Conservation (phyloP, 192 early-diverging fungal genomes). For the Entrophospora sp. region DNA sequence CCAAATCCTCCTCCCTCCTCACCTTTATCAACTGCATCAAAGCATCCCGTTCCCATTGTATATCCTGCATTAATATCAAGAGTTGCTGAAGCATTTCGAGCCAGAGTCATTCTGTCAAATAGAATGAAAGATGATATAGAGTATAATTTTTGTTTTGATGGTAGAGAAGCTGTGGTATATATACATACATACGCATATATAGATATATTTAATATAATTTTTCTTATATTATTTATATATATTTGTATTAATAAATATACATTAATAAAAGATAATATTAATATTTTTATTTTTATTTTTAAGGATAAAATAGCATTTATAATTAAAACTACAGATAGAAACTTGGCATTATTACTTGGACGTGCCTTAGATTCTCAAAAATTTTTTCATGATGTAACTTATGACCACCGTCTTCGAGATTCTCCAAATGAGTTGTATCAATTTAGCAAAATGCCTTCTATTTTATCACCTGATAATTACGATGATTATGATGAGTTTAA, state of each 20-base stretch:
- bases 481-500: constrained; percentile 7
- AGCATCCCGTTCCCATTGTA: constrained; percentile 36
- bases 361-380: constrained; percentile 83
- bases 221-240: not conserved
- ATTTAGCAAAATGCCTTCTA: constrained; percentile 46
- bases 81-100: constrained; percentile 58
- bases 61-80: constrained; percentile 66
- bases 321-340: constrained; percentile 77
- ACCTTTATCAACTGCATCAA: not conserved
- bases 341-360: constrained; percentile 79
- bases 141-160: constrained; percentile 79
- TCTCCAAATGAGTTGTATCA: constrained; percentile 74
- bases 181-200: too few species aligned
- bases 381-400: constrained; percentile 88
- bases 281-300: not conserved
- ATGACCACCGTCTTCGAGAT: constrained; percentile 81
- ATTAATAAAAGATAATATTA: not conserved
- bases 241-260: not conserved
- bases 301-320: constrained; percentile 72
- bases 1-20: constrained; percentile 6
- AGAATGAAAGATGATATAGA: constrained; percentile 71
- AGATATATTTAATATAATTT: not conserved
- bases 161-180: constrained; percentile 80
- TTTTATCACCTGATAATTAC: constrained; percentile 13
- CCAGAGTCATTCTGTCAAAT: constrained; percentile 46